Evolutionary conservation across 2,329 filamentous ascomycete genomes (phyloP).

Genomic region (Fusarium sambucinum): DNA sequence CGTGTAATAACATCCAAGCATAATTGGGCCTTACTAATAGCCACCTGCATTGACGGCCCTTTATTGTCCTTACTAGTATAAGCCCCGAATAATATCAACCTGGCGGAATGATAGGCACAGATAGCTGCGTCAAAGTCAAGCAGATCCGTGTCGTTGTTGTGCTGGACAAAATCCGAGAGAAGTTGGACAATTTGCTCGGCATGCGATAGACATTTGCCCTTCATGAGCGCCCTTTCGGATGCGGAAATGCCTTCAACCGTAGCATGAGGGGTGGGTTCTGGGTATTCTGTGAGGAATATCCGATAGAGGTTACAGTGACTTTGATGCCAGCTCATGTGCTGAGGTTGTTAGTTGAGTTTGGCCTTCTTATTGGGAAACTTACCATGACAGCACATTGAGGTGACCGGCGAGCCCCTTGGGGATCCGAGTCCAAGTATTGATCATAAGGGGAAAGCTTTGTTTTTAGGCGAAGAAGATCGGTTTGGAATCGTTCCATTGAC

Average conservation of each 20-base stretch:
- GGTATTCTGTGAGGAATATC: conserved; percentile 56
- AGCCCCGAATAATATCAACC: conserved; percentile 53
- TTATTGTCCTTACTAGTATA: conserved; percentile 46
- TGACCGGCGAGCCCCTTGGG: conserved; percentile 33
- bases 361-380: not conserved
- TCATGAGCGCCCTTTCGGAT: conserved; percentile 42
- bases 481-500: conserved; percentile 46
- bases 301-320: conserved; percentile 60
- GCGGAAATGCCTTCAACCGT: conserved; percentile 48
- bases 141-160: conserved; percentile 47
- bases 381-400: conserved; percentile 44
- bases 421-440: conserved; percentile 38
- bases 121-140: conserved; percentile 58
- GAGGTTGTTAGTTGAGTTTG: not conserved
- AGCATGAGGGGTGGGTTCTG: conserved; percentile 55
- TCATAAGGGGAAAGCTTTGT: conserved; percentile 40
- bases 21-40: conserved; percentile 45
- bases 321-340: conserved; percentile 55
- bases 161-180: conserved; percentile 52
- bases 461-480: conserved; percentile 42
- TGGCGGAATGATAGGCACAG: conserved; percentile 57
- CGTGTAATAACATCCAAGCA: conserved; percentile 45
- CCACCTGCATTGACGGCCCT: conserved; percentile 46
- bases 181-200: conserved; percentile 54
- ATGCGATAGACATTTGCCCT: conserved; percentile 53